phyloP scores from a whole-genome alignment of 2,329 filamentous ascomycete species.

The Beauveria pseudobassiana region DNA sequence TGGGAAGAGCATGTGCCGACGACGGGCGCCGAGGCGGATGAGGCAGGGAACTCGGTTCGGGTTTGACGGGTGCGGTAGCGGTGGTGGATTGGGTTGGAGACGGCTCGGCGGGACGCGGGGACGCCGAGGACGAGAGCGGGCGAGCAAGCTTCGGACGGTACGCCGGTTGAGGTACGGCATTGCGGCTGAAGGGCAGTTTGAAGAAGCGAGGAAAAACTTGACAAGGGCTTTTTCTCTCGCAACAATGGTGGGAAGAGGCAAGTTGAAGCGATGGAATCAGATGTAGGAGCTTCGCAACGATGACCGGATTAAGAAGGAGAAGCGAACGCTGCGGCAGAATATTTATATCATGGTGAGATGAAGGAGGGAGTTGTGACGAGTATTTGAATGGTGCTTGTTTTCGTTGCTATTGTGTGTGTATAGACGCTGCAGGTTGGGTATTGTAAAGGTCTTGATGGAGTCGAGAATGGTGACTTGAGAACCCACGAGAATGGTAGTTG shows the following conservation, averaged over 20 bases:
- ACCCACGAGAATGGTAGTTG: not conserved
- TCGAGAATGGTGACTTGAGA: not conserved
- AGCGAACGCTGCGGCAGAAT: not conserved
- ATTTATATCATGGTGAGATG: not conserved
- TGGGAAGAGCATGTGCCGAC: not conserved
- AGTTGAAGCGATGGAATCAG: not conserved
- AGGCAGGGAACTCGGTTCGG: not conserved
- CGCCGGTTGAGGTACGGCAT: conserved; percentile 9
- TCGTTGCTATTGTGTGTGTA: not conserved
- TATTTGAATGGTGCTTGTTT: not conserved
- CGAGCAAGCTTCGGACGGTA: not conserved
- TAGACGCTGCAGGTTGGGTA: not conserved
- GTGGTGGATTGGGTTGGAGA: no score
- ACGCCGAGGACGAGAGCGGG: not conserved
- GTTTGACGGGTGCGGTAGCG: not conserved
- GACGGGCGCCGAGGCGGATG: not conserved
- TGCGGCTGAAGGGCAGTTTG: not conserved
- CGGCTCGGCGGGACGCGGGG: not conserved
- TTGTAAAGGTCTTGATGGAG: not conserved
- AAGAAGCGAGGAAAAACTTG: not conserved
- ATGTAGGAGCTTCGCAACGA: not conserved
- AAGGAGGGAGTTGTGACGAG: not conserved
- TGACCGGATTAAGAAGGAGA: not conserved
- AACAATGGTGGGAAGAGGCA: not conserved
- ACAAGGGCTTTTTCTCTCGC: not conserved